Evolutionary conservation across 331 rosid genomes (phyloP), one percentile per base, ranked within the genome.

Genomic region (Quercus tomentella): DNA sequence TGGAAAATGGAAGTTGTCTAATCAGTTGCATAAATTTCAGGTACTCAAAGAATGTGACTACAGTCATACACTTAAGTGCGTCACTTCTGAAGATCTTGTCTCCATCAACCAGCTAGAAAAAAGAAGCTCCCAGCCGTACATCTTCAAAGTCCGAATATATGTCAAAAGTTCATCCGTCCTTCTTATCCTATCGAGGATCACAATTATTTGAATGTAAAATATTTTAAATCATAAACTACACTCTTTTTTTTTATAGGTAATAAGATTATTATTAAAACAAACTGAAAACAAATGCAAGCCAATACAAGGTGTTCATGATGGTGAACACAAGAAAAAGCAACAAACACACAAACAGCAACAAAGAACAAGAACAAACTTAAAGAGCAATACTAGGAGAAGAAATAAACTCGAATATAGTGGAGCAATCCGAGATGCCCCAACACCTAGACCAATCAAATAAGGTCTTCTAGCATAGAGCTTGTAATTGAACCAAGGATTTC

Each of bases 41-140:
- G 43, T 28, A 73, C n/a, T 70, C 62, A 62, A 60, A 67, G 31
- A 66, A 79, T 17, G 57, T 76, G 79, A 67, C 45, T 60, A 76
- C 55, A 81, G 54, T 68, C 95, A 78, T 91, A 95, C 99, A 75
- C 93, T 91, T 68, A 95, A 85, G 88, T 95, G 93, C 78, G 77
- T 86, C 81, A 95, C 88, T 95, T 95, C 99, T 66, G 68, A 76
- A 82, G 93, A 86, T 90, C 99, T 90, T 21, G 97, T 95, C 76
- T 89, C 91, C 99, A 90, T 92, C 90, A 95, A 88, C 99, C 97
- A 92, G 83, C 86, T 83, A 79, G 97, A 86, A 84, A 95, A 93
- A 78, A 95, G 91, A 75, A 95, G 85, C 85, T 95, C 99, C 99
- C 97, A 95, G 70, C 93, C 94, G 73, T 92, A 90, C 93, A 93